Evolutionary conservation across 345 rosid species (phyloP).

Genomic region (Ceriops decandra): DNA sequence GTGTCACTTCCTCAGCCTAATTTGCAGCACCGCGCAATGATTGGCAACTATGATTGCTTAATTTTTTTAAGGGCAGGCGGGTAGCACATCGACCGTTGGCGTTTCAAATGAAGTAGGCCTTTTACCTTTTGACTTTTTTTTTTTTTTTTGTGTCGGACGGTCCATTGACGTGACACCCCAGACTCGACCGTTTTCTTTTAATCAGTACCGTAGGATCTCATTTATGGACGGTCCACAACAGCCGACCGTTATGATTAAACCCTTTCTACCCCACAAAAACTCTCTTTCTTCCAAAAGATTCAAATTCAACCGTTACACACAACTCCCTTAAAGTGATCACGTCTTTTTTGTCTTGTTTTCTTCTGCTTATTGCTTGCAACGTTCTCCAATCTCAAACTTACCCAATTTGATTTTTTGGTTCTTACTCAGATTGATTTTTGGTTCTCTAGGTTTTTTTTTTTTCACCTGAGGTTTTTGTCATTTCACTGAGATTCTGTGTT

Average conservation of each 20-base stretch:
- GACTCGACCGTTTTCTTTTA: slow-evolving; percentile 43
- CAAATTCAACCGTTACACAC: slow-evolving; percentile 13
- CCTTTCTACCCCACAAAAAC: neutral
- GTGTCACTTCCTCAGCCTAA: no score
- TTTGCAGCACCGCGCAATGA: no score
- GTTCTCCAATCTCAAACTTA: no score
- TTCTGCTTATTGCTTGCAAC: neutral
- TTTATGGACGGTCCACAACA: slow-evolving; percentile 32
- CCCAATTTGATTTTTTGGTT: no score
- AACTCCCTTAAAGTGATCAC: neutral
- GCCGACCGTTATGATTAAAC: slow-evolving; percentile 46
- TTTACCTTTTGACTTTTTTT: slow-evolving; percentile 5
- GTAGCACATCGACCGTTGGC: no score
- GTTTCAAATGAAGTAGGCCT: neutral
- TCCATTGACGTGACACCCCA: slow-evolving; percentile 3
- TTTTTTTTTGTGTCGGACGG: neutral
- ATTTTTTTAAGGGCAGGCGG: no score
- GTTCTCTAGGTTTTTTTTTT: no score
- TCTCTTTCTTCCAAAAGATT: slow-evolving; percentile 1
- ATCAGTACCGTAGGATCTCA: slow-evolving; percentile 29
- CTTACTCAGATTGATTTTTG: no score
- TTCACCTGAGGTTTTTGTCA: no score
- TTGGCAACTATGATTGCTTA: no score
- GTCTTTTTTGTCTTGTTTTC: neutral
- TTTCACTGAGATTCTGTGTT: no score